Evolutionary conservation across 2,329 filamentous ascomycete genomes (phyloP).

Genomic region (Kalaharituber pfeilii): DNA sequence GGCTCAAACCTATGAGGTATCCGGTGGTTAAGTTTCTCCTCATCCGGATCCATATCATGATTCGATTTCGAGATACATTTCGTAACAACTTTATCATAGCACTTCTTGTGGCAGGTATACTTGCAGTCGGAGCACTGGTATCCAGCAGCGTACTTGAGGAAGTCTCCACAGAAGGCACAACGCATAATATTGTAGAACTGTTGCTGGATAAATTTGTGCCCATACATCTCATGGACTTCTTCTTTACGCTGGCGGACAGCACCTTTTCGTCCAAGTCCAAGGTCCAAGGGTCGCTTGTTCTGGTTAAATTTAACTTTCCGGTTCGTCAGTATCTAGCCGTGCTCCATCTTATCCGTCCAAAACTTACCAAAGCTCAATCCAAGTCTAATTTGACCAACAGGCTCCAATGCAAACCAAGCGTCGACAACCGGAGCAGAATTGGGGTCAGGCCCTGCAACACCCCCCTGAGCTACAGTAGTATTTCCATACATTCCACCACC

Average conservation of each 20-base stretch:
- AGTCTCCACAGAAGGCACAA: conserved; percentile 91
- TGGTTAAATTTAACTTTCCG: conserved; percentile 60
- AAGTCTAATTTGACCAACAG: conserved; percentile 78
- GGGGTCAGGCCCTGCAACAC: not conserved
- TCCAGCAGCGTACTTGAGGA: conserved; percentile 93
- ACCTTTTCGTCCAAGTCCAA: conserved; percentile 83
- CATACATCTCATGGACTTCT: conserved; percentile 95
- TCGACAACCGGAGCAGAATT: conserved; percentile 38
- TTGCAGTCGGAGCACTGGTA: conserved; percentile 99
- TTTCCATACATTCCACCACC: conserved; percentile 10
- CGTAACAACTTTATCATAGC: conserved; percentile 88
- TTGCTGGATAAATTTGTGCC: conserved; percentile 95
- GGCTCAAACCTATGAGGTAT: conserved; percentile 93
- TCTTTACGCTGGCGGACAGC: conserved; percentile 96
- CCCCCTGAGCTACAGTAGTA: conserved; percentile 6
- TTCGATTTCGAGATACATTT: conserved; percentile 99
- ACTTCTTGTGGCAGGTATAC: conserved; percentile 97
- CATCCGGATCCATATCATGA: conserved; percentile 91
- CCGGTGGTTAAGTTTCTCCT: conserved; percentile 98
- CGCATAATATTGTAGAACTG: conserved; percentile 99
- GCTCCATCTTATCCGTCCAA: not conserved
- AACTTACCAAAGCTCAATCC: conserved; percentile 61
- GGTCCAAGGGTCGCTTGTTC: conserved; percentile 64
- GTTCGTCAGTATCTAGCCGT: not conserved
- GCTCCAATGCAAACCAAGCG: conserved; percentile 93